Base-by-base conservation (phyloP, 2,329 filamentous ascomycete genomes). In the Claviceps maximensis region DNA sequence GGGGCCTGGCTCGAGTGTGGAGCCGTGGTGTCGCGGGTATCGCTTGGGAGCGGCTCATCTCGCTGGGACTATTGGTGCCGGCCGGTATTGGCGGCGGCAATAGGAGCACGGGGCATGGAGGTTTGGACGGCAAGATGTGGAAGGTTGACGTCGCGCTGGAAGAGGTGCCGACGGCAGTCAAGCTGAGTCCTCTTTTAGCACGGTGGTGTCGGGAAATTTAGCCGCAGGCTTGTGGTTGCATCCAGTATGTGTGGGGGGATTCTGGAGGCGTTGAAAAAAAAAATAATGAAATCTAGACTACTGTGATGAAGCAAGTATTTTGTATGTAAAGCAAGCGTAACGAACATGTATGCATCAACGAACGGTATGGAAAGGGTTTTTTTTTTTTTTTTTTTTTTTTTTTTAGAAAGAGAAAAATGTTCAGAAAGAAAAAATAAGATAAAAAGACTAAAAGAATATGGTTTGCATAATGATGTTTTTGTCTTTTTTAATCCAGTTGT, bases 161-260 rank as follows among this genome's bases (percentile, higher is more conserved):
- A 66, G 88, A 94, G 74, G 87, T 93, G 60, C 80, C 82, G 1
- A 70, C 74, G 25, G 79, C 74, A 15, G 78, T 81, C 51, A 78
- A 77, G 62, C 65, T 84, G 49, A 76, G 74, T 53, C 70, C 71
- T 3, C 77, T 82, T 27, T 69, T 87, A 73, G 76, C 76, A 38
- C 82, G 79, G 62, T 93, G 87, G 87, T 93, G 87, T 71, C 77
- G 74, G 64, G 85, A 89, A 71, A 83, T 90, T 56, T 82, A 60
- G 66, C 13, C 8, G 9, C n/a, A n/a, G 2, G 46, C 13, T 3
- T 40, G 17, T 21, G 40, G n/a, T n/a, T n/a, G n/a, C n/a, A n/a
- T n/a, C n/a, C n/a, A n/a, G n/a, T n/a, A n/a, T n/a, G n/a, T n/a
- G n/a, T n/a, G n/a, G n/a, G n/a, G n/a, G n/a, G n/a, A n/a, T n/a